Base-by-base conservation (phyloP, 768 basidiomycete genomes). In the Candolleomyces eurysporus region DNA sequence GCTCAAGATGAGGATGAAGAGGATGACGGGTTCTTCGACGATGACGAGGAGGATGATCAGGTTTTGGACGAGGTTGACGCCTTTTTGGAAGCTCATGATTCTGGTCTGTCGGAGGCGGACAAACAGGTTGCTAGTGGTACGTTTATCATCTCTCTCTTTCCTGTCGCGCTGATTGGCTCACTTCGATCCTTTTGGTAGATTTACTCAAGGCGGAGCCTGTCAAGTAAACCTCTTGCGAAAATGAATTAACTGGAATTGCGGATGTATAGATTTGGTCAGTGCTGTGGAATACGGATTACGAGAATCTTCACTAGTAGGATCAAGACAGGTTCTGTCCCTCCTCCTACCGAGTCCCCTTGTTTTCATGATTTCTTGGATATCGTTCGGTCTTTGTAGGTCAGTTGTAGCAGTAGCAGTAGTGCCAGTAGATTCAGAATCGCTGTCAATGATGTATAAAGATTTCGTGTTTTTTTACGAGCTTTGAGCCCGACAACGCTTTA, bases 61-160 rank as follows among this genome's bases (percentile, higher is more conserved):
- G 92, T 96, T 51, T 84, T 98, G 87, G 92, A 96, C 68, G 95
- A 96, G 81, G 92, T 90, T 59, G 61, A 81, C 74, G 40, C 22
- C 49, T 62, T 48, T 45, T 58, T 98, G 48, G 94, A 97, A 68
- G 95, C 92, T 2, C 92, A 98, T 71, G 95, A 94, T 75, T 87
- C 90, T 7, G 91, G 92, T 17, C 77, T 94, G 57, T 86, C 88
- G 4, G 89, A 91, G 61, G 91, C 86, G 4, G 90, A 94, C 68
- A 86, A 89, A 71, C 83, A 85, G 65, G 82, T 90, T 21, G 90
- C 89, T 7, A 87, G 89, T 74, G 91, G 91, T 90, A 64, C 63
- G 82, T 70, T 5, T 8, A 52, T 40, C 30, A 57, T 53, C 11
- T 60, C 5, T 30, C 46, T 48, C 26, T 32, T 0, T 21, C 52